A percentile compares a stretch with the other conserved stretches of the same genome.
phyloP scores from a whole-genome alignment of 2,329 filamentous ascomycete genomes.

The Hawksworthiomyces lignivorus region DNA sequence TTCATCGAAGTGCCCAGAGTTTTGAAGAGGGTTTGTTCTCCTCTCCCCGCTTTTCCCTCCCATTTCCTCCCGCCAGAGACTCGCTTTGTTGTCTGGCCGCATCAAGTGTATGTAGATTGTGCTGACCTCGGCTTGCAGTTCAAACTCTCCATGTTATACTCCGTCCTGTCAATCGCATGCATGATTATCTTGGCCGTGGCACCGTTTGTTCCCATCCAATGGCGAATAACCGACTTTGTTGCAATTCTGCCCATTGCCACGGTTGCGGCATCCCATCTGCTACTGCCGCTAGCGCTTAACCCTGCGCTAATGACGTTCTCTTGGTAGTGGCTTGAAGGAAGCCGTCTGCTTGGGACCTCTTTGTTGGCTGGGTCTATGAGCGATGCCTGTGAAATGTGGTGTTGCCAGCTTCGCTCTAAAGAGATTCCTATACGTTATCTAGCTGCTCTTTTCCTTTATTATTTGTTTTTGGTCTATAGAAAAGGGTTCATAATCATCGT shows the following conservation, averaged over 20 bases:
- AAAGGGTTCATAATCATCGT: too few species aligned
- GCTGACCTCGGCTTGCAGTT: conserved; percentile 37
- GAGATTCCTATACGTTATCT: too few species aligned
- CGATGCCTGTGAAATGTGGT: too few species aligned
- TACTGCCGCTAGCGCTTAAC: conserved; percentile 66
- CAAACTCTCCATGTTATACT: conserved; percentile 63
- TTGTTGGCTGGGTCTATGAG: too few species aligned
- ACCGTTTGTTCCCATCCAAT: conserved; percentile 56
- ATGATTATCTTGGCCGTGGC: conserved; percentile 60
- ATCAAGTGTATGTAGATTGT: too few species aligned
- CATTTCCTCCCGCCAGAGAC: background rate
- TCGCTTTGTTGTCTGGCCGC: too few species aligned
- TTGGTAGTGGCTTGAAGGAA: too few species aligned
- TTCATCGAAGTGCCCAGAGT: conserved; percentile 79
- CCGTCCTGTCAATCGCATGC: conserved; percentile 46
- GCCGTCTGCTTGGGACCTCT: too few species aligned
- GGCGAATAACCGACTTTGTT: conserved; percentile 63
- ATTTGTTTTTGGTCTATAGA: too few species aligned
- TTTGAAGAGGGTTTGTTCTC: conserved; percentile 56
- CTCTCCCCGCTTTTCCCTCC: conserved; percentile 21
- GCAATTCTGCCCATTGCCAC: conserved; percentile 71
- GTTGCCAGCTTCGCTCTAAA: too few species aligned
- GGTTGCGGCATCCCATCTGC: conserved; percentile 59
- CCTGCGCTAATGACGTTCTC: conserved; percentile 76
- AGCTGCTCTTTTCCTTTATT: too few species aligned